phyloP scores from a whole-genome alignment of 2,329 filamentous ascomycete genomes.

The Rasamsonia emersonii region DNA sequence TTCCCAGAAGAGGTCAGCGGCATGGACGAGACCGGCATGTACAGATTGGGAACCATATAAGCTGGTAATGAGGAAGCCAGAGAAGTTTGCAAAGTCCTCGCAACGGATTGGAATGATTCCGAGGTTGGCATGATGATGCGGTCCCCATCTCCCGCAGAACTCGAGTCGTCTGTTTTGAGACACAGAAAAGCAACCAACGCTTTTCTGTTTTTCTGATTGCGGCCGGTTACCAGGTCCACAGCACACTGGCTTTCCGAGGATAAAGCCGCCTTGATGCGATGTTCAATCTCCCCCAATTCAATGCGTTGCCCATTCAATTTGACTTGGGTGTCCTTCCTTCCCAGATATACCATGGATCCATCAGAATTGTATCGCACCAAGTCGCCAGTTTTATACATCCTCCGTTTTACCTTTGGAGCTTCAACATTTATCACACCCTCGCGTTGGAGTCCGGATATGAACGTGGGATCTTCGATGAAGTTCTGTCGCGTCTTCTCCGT shows the following conservation, averaged over 20 bases:
- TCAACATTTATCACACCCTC: neutral
- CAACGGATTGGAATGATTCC: neutral
- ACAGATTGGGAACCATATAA: constrained; percentile 28
- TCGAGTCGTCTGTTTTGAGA: constrained; percentile 2
- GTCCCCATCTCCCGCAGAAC: constrained; percentile 1
- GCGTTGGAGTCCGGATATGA: constrained; percentile 5
- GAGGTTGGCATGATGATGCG: constrained; percentile 6
- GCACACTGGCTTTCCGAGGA: constrained; percentile 24
- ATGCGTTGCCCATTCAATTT: constrained; percentile 55
- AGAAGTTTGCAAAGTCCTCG: constrained; percentile 11
- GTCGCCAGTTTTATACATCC: constrained; percentile 21
- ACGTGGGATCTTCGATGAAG: constrained; percentile 15
- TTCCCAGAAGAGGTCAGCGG: constrained; percentile 26
- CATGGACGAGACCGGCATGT: constrained; percentile 22
- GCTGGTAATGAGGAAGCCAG: constrained; percentile 18
- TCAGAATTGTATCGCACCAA: constrained; percentile 14
- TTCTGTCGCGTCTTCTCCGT: constrained; percentile 9
- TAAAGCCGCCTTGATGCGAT: constrained; percentile 15
- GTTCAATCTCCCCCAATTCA: constrained; percentile 43
- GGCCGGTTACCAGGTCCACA: constrained; percentile 9
- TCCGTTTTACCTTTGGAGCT: neutral
- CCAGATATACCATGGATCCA: constrained; percentile 13
- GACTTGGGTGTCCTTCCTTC: constrained; percentile 50
- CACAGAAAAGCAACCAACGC: constrained; percentile 16
- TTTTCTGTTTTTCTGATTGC: constrained; percentile 1